Percentiles rank a stretch among this genome's conserved stretches.
Conservation (phyloP, 495 filamentous ascomycete species). For the Penicillium cataractarum region DNA sequence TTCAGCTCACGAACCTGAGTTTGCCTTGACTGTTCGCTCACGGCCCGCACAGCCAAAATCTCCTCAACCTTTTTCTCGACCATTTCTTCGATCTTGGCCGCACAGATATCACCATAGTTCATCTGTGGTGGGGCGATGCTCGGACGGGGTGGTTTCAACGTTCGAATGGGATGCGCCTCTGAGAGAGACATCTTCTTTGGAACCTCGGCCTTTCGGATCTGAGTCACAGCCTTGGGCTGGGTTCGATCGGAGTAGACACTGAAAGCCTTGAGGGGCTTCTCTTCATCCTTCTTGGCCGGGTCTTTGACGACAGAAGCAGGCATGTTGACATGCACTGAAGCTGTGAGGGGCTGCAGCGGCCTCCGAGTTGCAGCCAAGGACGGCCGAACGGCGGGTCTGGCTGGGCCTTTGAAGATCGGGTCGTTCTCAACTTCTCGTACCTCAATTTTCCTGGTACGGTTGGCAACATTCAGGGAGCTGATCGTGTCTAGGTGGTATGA, state of each 20-base stretch:
- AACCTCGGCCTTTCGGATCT: slow-evolving; percentile 44
- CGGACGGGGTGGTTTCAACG: slow-evolving; percentile 34
- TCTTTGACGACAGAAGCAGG: slow-evolving; percentile 50
- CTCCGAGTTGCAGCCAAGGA: slow-evolving; percentile 63
- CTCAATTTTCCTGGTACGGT: slow-evolving; percentile 95
- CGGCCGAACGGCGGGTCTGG: slow-evolving; percentile 48
- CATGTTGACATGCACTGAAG: slow-evolving; percentile 61
- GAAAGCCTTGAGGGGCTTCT: slow-evolving; percentile 78
- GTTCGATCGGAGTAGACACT: slow-evolving; percentile 77
- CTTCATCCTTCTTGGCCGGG: slow-evolving; percentile 55
- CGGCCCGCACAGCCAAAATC: slow-evolving; percentile 71
- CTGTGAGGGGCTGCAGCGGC: slow-evolving; percentile 72
- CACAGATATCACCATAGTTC: slow-evolving; percentile 57
- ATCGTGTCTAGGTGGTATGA: slow-evolving; percentile 94
- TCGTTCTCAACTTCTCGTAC: slow-evolving; percentile 93
- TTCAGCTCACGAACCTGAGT: slow-evolving; percentile 62
- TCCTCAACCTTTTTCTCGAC: slow-evolving; percentile 90
- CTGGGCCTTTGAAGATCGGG: slow-evolving; percentile 75
- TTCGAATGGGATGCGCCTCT: slow-evolving; percentile 29
- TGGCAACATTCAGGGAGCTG: slow-evolving; percentile 92
- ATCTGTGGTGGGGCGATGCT: slow-evolving; percentile 33
- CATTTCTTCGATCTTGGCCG: slow-evolving; percentile 84
- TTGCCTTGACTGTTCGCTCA: slow-evolving; percentile 51
- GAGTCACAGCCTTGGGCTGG: slow-evolving; percentile 46
- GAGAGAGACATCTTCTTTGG: slow-evolving; percentile 45